phyloP scores from a whole-genome alignment of 148 eudicot genomes.

The Oxyria digyna region DNA sequence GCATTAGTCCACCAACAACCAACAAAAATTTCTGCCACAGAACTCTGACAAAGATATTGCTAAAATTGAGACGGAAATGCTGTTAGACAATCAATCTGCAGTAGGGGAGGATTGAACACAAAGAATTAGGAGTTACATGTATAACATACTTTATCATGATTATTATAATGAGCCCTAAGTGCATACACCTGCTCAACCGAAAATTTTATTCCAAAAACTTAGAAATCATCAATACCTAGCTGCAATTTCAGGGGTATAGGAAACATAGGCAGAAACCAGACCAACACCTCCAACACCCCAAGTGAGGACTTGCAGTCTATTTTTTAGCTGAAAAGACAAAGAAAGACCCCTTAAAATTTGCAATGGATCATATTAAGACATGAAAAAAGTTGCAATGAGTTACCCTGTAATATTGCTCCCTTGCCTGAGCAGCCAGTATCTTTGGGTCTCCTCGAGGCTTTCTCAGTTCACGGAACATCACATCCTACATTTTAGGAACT shows the following conservation, averaged over 20 bases:
- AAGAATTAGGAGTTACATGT: too few relatives aligned
- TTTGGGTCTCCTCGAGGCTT: conserved; percentile 64
- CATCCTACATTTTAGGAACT: conserved; percentile 34
- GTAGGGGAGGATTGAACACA: too few relatives aligned
- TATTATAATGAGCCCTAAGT: too few relatives aligned
- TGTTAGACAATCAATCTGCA: too few relatives aligned
- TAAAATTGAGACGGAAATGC: background rate
- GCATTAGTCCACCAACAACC: background rate
- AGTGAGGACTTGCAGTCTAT: conserved; percentile 57
- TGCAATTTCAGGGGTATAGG: conserved; percentile 83
- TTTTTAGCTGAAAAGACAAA: conserved; percentile 56
- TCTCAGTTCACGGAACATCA: conserved; percentile 51
- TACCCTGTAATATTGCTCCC: conserved; percentile 77
- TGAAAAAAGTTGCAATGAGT: background rate
- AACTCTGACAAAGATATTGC: background rate
- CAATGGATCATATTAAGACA: background rate
- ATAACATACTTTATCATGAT: too few relatives aligned
- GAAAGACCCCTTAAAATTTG: background rate
- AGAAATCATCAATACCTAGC: conserved; percentile 35
- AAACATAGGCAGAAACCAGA: conserved; percentile 65
- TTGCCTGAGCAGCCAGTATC: conserved; percentile 76
- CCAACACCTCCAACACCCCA: conserved; percentile 78
- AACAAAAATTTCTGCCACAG: background rate
- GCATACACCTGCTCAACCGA: background rate
- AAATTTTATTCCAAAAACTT: background rate